Evolutionary conservation across 2,329 filamentous ascomycete species (phyloP), one percentile per base, ranked within the genome.

Genomic region (Clathrospora elynae): DNA sequence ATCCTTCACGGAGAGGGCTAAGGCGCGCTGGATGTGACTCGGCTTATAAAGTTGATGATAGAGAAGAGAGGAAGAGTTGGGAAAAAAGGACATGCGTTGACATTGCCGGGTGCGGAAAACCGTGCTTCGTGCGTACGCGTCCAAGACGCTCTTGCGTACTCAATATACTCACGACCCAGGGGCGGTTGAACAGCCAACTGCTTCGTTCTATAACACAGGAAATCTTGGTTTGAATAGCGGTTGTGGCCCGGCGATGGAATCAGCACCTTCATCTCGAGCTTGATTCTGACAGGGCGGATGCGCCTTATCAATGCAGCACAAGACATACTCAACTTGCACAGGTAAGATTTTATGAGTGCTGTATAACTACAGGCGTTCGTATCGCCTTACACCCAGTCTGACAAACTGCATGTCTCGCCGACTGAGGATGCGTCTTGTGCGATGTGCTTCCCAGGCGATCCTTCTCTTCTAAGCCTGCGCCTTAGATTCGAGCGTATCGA

Each of bases 321-420:
- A 29, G n/a, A 3, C 18, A 17, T 18, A 3, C 33, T 37, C 13
- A 18, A 8, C 36, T 10, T 14, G 28, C 33, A 10, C 19, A 24
- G 17, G 28, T 37, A 22, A 32, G 37, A 31, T 31, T 17, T 33
- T 24, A 35, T n/a, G 16, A 11, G 22, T 33, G 9, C 24, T 36
- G 16, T 42, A 32, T 36, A 23, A 11, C 13, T 20, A 13, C n/a
- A 13, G 31, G 37, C 32, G 13, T 33, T 25, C 14, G 16, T 36
- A 25, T 32, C 10, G 14, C 9, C 29, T 29, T 24, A 31, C 24
- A 29, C 29, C 12, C 3, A 5, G 19, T 16, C 14, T 28, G 34
- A 29, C 35, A 38, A 14, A 18, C 22, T 22, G 17, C 9, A 11
- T 24, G 4, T 31, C 13, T 13, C 12, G 17, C 18, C 24, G 23